phyloP scores from a whole-genome alignment of 139 green algal species.

The Asterochloris sp. region DNA sequence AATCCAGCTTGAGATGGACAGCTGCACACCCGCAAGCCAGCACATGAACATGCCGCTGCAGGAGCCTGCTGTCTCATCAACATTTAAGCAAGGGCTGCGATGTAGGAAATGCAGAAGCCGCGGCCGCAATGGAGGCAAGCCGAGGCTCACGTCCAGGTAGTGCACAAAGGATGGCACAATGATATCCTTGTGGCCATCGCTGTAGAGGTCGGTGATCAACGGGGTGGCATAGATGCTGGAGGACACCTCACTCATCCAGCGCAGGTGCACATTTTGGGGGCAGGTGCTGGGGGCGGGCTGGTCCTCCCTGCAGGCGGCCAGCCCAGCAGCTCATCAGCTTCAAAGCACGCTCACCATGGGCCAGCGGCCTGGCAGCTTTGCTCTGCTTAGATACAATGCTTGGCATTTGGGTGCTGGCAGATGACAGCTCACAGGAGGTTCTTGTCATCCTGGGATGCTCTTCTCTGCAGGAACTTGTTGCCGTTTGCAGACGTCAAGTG shows the following conservation, averaged over 20 bases:
- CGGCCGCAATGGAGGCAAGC: not conserved
- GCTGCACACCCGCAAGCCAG: not conserved
- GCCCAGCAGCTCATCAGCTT: not conserved
- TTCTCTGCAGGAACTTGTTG: conserved; percentile 74
- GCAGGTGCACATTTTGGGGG: conserved; percentile 63
- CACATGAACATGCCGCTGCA: not conserved
- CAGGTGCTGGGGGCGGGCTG: conserved; percentile 1
- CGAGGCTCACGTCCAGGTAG: conserved; percentile 76
- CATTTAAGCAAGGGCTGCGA: not conserved
- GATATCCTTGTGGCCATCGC: conserved; percentile 89
- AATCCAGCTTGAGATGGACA: too few species aligned
- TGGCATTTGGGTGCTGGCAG: not conserved
- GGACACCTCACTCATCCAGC: conserved; percentile 85
- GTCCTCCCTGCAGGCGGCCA: conserved; percentile 2
- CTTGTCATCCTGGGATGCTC: conserved; percentile 41
- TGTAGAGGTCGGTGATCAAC: conserved; percentile 91
- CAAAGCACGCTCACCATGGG: too few species aligned
- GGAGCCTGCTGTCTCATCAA: not conserved
- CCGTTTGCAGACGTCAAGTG: conserved; percentile 31
- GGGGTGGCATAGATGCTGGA: conserved; percentile 91
- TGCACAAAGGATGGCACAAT: conserved; percentile 93
- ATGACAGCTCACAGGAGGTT: not conserved
- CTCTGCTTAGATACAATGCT: not conserved
- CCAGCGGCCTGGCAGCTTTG: not conserved
- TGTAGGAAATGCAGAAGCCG: not conserved